Evolutionary conservation across 2,329 filamentous ascomycete species (phyloP), one percentile per base, ranked within the genome.

Genomic region (Neospermospora avenae): DNA sequence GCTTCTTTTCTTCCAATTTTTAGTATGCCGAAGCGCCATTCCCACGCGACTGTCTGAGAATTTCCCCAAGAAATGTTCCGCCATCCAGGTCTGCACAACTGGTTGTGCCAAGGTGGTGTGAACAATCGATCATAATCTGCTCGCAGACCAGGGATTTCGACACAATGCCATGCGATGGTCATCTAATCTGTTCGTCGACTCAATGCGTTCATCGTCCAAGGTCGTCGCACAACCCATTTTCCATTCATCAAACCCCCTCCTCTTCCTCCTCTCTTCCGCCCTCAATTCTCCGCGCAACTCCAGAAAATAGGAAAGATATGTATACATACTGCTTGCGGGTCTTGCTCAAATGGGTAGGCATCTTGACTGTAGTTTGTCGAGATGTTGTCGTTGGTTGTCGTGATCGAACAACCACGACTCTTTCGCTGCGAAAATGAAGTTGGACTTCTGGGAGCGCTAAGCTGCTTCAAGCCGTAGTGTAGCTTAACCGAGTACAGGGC

Each of bases 261-360:
- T 14, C 46, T 2, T 24, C 18, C 20, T 11, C 28, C n/a, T 35
- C 28, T 4, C 7, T 3, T 11, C n/a, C 28, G 25, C 20, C 34
- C 45, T 41, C 37, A 55, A 5, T 20, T 13, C n/a, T 13, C 16
- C 41, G 34, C 34, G 41, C 24, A 55, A 18, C 34, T 31, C 28
- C 28, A 31, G 28, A 31, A 24, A 55, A 49, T 34, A 52, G 51
- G 11, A 6, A 10, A 59, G 24, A 59, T 49, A 34, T 18, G 22
- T 55, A 55, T 51, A 86, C 85, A 73, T 86, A 88, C 85, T 87
- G 87, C 84, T 90, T 90, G 80, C 87, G 83, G 79, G 87, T 90
- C 81, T 89, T 88, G 75, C 83, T 84, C 71, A 86, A 82, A 78
- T 86, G 82, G 79, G 87, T 89, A 86, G 87, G 87, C 87, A 87